These are phyloP conservation scores for Phytophthora sansomeana DNA, from an alignment of 352 stramenopile species.

Conservation along the genomic window DNA sequence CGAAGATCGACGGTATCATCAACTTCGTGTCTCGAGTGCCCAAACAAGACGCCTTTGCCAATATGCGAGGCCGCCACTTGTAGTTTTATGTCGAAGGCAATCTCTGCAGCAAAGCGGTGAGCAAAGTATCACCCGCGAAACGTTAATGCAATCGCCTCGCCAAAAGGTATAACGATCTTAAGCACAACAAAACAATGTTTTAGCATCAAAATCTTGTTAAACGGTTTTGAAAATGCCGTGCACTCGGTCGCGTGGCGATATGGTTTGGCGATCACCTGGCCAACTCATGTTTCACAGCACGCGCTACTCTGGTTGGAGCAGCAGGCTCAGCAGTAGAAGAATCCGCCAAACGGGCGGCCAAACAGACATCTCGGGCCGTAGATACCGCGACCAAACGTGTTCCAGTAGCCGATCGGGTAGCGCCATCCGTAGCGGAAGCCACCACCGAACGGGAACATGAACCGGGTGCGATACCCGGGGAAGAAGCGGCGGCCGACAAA, in stretches of 20 bases:
- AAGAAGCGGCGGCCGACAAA: constrained; percentile 11
- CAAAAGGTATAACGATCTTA: too few relatives aligned
- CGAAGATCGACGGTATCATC: constrained; percentile 9
- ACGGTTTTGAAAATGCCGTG: too few relatives aligned
- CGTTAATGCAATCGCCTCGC: too few relatives aligned
- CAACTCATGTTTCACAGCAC: too few relatives aligned
- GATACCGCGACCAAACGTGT: constrained; percentile 41
- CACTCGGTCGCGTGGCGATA: too few relatives aligned
- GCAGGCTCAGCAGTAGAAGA: constrained; percentile 66
- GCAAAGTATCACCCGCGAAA: too few relatives aligned
- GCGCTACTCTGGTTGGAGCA: too few relatives aligned
- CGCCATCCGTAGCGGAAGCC: constrained; percentile 50
- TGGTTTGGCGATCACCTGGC: too few relatives aligned
- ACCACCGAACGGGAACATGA: constrained; percentile 38
- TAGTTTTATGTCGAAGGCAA: too few relatives aligned
- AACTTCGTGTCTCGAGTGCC: constrained; percentile 1
- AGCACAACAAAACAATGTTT: too few relatives aligned
- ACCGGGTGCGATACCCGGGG: constrained; percentile 36
- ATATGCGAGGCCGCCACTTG: constrained; percentile 14
- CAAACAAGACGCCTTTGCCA: background rate
- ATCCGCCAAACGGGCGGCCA: constrained; percentile 37
- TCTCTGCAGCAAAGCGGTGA: too few relatives aligned
- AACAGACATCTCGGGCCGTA: constrained; percentile 44
- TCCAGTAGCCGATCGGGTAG: constrained; percentile 53
- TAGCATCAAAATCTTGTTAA: too few relatives aligned